phyloP scores from a whole-genome alignment of 176 grass and related monocot species.

The Metroxylon sagu region DNA sequence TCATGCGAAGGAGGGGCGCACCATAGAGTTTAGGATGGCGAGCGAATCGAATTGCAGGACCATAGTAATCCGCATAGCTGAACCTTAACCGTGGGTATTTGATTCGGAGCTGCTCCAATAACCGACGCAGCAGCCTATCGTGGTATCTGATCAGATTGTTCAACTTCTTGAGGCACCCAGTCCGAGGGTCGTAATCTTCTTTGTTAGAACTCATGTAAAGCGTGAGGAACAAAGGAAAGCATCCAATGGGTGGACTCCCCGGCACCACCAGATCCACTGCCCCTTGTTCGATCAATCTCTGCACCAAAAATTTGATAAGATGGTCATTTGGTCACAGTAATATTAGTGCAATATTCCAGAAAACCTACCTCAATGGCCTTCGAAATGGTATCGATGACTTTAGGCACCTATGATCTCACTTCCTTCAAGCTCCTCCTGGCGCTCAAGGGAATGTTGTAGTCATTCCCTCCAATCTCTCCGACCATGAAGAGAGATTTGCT shows the following conservation, averaged over 20 bases:
- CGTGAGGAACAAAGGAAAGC: background rate
- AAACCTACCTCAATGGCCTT: slow-evolving; percentile 12
- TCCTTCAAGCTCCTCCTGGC: background rate
- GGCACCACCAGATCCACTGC: slow-evolving; percentile 13
- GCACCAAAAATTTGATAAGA: no score
- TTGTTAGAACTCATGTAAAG: background rate
- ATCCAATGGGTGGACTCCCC: slow-evolving; percentile 12
- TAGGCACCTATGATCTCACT: slow-evolving; percentile 11
- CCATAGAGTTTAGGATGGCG: no score
- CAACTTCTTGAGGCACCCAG: slow-evolving; percentile 14
- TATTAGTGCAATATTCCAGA: no score
- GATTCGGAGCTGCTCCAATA: no score
- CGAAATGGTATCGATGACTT: slow-evolving; percentile 2
- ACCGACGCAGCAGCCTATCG: slow-evolving; percentile 10
- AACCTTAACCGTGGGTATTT: no score
- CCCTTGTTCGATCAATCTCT: slow-evolving; percentile 20
- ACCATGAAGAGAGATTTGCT: slow-evolving; percentile 17
- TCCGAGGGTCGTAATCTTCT: slow-evolving; percentile 12
- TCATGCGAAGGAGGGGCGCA: no score
- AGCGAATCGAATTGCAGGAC: no score
- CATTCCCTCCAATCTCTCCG: slow-evolving; percentile 24
- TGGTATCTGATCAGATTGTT: slow-evolving; percentile 13
- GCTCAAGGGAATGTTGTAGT: slow-evolving; percentile 3
- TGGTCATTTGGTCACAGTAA: no score
- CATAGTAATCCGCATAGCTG: no score